Percentiles rank a stretch among this genome's conserved stretches.
phyloP scores from a whole-genome alignment of 768 basidiomycete genomes.

The Sistotremastrum niveocremeum region DNA sequence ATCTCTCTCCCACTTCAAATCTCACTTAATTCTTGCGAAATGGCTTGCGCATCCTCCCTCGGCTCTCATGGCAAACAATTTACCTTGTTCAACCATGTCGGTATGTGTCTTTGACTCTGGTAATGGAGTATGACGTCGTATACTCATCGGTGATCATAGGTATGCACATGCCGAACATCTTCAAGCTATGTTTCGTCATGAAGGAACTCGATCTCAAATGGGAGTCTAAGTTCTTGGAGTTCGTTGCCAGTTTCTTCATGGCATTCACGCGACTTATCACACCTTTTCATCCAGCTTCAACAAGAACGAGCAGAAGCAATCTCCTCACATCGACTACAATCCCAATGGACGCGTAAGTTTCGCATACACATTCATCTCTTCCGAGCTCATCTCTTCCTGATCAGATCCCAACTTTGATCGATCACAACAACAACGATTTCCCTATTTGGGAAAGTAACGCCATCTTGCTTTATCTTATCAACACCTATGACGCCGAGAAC shows the following conservation, averaged over 20 bases:
- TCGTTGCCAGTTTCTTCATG: background rate
- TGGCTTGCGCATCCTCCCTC: no score
- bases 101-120: no score
- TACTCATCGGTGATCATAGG: background rate
- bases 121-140: background rate
- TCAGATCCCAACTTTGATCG: conserved; percentile 18
- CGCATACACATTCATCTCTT: no score
- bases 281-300: conserved; percentile 2
- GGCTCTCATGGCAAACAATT: conserved; percentile 17
- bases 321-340: conserved; percentile 15
- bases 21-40: no score
- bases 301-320: conserved; percentile 16
- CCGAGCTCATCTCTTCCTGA: background rate
- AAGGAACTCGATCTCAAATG: conserved; percentile 2
- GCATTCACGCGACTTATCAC: background rate
- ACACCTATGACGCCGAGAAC: conserved; percentile 31
- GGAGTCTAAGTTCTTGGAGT: conserved; percentile 15
- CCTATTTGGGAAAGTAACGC: conserved; percentile 24
- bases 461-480: conserved; percentile 30
- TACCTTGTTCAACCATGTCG: conserved; percentile 13
- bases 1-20: no score
- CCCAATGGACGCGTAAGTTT: conserved; percentile 20
- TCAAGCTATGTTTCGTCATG: background rate
- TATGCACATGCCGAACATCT: background rate
- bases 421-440: conserved; percentile 20